Evolutionary conservation across 345 rosid genomes (phyloP), one percentile per base, ranked within the genome.

Genomic region (Populus ilicifolia): DNA sequence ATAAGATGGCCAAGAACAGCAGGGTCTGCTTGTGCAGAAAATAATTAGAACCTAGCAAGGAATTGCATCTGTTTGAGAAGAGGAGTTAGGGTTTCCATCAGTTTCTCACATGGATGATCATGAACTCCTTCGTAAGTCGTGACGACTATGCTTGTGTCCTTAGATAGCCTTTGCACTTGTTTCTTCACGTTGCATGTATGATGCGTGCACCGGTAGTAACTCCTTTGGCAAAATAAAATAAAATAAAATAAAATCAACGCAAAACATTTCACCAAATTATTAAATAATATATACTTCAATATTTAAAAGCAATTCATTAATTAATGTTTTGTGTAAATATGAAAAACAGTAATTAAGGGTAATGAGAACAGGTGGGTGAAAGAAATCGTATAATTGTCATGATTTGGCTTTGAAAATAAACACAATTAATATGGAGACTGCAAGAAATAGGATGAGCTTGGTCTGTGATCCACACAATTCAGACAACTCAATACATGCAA

Each of bases 121-220:
- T 93, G 97, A 70, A 89, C 75, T 73, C 96, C 97, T 63, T 93
- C 98, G 63, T 93, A 93, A 2, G 98, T 91, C 5, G 96, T 93
- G 61, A 93, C 94, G 11, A 93, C 96, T 20, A 93, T 85, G 87
- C 87, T 84, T 11, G 90, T 88, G 84, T 91, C 96, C 74, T 88
- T 90, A 0, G 96, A 89, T 33, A 92, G 85, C 87, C 98, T 90
- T 29, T 92, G 98, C 43, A 94, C 96, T 81, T 94, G 97, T 83
- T 94, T 94, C 93, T 92, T 94, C 82, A 94, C 97, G 82, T 85
- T 92, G 91, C 98, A 94, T 83, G 98, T 90, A 80, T 92, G 97
- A 81, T 94, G 90, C 11, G 98, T 94, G 87, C 97, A 94, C 64
- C 98, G 90, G 66, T 92, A 92, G 80, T 94, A 94, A 84, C 96